Evolutionary conservation across 1,284 basidiomycete genomes (phyloP), one percentile per base, ranked within the genome.

Genomic region (Leccinum pachyderme): DNA sequence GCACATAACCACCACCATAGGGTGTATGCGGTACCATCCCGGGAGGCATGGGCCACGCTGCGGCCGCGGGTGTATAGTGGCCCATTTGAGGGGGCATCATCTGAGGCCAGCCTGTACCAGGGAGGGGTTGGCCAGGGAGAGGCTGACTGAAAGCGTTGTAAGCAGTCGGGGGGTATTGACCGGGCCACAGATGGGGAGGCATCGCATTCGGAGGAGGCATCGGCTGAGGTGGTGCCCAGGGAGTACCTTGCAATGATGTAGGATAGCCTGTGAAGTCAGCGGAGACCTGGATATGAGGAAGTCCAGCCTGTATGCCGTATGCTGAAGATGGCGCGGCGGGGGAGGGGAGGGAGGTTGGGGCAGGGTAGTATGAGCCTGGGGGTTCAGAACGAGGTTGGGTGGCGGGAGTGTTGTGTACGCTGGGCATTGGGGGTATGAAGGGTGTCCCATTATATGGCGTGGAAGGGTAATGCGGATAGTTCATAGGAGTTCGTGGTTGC

Each of bases 261-360:
- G 68, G 68, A 48, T 69, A 69, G 0, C 68, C 71, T 12, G 69
- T 72, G 37, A 68, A 72, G 55, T 69, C 68, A 1, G 69, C 55
- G 2, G 69, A 62, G 35, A 64, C 59, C 0, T 66, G 59, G 37
- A 56, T n/a, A 15, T 24, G 45, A 31, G 58, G 56, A 4, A 25
- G 39, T 0, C 31, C 58, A 11, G 51, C 55, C n/a, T 49, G 52
- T 0, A 55, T 58, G 13, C 53, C 56, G 41, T 57, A 67, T 4
- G 52, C 4, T 31, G 47, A 28, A 4, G 24, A 28, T 28, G 47
- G 51, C 48, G 60, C 51, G 43, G 51, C 58, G 5, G 66, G 66
- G 27, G 64, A 61, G 9, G 68, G 68, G 28, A 72, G 69, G 7
- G 55, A 49, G 29, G 68, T 58, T 3, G 68, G 68, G 0, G 71